These are phyloP conservation scores for Aphanomyces euteiches DNA, from an alignment of 352 stramenopile species.

Conservation along the genomic window DNA sequence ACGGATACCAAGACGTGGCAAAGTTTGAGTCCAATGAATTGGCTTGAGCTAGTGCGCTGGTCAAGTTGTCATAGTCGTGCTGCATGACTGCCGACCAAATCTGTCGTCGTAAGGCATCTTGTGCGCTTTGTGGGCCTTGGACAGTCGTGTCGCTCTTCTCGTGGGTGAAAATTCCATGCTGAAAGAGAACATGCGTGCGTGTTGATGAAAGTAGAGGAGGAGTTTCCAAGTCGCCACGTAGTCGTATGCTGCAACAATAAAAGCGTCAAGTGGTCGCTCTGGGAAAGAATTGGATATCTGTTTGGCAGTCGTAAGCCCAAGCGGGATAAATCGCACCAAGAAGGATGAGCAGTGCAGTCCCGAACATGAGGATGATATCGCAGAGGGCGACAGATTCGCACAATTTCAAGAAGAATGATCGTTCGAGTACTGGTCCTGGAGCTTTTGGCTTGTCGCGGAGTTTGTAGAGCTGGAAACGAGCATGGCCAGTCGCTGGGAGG, in stretches of 20 bases:
- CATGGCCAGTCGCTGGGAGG: neutral
- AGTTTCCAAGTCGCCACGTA: conserved; percentile 17
- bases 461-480: neutral
- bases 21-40: neutral
- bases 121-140: neutral
- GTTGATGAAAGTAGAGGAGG: conserved; percentile 17
- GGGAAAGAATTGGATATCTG: neutral
- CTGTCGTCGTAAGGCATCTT: neutral
- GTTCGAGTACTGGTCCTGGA: neutral
- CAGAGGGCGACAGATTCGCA: conserved; percentile 12
- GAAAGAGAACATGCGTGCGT: conserved; percentile 21
- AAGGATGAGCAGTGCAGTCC: neutral
- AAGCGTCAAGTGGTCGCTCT: no score
- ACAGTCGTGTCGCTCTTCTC: neutral
- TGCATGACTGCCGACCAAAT: conserved; percentile 17
- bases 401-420: conserved; percentile 3
- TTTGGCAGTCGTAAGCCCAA: conserved; percentile 2
- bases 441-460: neutral
- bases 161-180: conserved; percentile 11
- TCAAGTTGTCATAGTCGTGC: neutral
- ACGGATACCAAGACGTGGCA: conserved; percentile 7
- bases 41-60: neutral
- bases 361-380: conserved; percentile 8
- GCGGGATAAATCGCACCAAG: neutral
- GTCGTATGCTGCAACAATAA: no score